phyloP scores from a whole-genome alignment of 345 rosid genomes.

The Barbarea vulgaris region DNA sequence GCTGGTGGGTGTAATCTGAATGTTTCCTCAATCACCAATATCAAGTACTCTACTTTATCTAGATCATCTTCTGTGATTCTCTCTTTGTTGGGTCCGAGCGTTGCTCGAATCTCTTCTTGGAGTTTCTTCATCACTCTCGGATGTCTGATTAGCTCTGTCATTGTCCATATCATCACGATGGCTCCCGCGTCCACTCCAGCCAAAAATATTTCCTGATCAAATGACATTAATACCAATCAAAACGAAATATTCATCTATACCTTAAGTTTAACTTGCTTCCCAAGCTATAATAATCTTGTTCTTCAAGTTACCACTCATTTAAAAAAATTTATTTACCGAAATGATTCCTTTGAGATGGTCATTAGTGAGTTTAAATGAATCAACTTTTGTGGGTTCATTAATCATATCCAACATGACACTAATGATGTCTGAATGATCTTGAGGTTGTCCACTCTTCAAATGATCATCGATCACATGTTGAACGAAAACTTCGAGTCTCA shows the following conservation, averaged over 20 bases:
- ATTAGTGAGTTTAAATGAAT: neutral
- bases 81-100: no score
- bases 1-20: neutral
- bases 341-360: neutral
- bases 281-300: neutral
- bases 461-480: no score
- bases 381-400: neutral
- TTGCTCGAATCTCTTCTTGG: neutral
- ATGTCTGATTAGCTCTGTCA: neutral
- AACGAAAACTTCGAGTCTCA: no score
- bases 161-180: neutral
- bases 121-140: neutral
- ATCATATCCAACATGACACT: neutral
- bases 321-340: neutral
- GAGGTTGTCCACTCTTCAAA: no score
- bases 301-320: no score
- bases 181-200: neutral
- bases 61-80: no score
- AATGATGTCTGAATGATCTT: neutral
- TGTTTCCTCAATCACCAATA: no score
- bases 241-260: neutral
- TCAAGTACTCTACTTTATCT: no score
- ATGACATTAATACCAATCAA: neutral
- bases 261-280: neutral
- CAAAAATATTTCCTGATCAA: neutral